phyloP scores from a whole-genome alignment of 2,329 filamentous ascomycete species.

The Trichoderma koningii region DNA sequence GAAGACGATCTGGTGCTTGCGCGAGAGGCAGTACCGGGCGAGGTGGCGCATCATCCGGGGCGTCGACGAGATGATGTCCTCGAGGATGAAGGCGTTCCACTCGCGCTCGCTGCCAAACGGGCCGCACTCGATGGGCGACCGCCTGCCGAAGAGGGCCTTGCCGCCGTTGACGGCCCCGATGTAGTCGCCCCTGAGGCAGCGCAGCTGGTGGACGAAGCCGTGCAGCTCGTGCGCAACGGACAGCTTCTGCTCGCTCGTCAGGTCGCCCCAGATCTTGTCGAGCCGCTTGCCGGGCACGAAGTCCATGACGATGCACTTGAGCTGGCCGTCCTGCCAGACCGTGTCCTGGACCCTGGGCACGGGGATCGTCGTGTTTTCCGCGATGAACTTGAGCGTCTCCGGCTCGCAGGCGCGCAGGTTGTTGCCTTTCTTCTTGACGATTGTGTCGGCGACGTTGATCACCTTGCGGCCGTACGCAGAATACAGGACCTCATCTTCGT shows the following conservation, averaged over 20 bases:
- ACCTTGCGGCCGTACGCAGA: neutral
- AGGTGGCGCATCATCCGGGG: neutral
- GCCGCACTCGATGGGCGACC: neutral
- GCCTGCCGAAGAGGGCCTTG: neutral
- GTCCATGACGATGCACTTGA: neutral
- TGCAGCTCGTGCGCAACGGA: neutral
- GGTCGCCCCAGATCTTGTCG: neutral
- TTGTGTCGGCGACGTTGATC: neutral
- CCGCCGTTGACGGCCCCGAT: neutral
- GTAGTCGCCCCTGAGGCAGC: neutral
- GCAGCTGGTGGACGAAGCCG: neutral
- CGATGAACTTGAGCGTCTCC: constrained; percentile 38
- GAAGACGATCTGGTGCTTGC: neutral
- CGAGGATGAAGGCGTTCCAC: neutral
- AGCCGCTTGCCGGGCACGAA: neutral
- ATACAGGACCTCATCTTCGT: neutral
- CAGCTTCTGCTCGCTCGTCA: neutral
- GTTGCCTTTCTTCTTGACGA: neutral
- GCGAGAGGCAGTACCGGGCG: neutral
- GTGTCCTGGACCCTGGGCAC: constrained; percentile 35
- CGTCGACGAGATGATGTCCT: neutral
- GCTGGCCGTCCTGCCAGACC: neutral
- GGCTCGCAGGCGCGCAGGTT: neutral
- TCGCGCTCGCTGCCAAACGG: neutral
- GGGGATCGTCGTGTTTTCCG: constrained; percentile 35